Conservation (phyloP, 169 alveolate species). For the Amoebophrya sp. region DNA sequence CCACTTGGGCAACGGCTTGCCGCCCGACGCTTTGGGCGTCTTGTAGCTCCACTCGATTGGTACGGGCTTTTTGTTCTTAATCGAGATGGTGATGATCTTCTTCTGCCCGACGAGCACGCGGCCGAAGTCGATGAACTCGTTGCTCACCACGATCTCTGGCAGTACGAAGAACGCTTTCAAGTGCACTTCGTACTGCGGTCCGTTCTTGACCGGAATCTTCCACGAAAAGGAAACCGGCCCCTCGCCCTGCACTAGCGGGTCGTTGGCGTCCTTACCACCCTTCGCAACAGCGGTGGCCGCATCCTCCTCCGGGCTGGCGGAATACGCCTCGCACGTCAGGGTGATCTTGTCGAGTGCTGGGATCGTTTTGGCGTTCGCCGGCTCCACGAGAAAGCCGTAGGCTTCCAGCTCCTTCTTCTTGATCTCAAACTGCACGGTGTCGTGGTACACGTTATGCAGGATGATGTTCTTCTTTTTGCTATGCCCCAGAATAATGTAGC, state of each 20-base stretch:
- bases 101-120: slow-evolving; percentile 58
- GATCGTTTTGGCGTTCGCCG: slow-evolving; percentile 24
- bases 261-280: slow-evolving; percentile 36
- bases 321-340: neutral
- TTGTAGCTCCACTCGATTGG: slow-evolving; percentile 77
- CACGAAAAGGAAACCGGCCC: neutral
- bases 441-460: slow-evolving; percentile 52
- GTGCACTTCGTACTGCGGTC: slow-evolving; percentile 71
- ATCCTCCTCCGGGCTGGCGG: neutral
- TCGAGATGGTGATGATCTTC: slow-evolving; percentile 40
- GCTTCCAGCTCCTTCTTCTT: slow-evolving; percentile 44
- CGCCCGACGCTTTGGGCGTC: slow-evolving; percentile 62
- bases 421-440: slow-evolving; percentile 41
- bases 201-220: slow-evolving; percentile 63
- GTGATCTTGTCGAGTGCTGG: neutral
- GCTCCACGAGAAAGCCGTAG: slow-evolving; percentile 39
- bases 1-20: slow-evolving; percentile 52
- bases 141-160: slow-evolving; percentile 72
- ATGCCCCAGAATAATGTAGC: slow-evolving; percentile 70
- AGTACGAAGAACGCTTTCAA: slow-evolving; percentile 76
- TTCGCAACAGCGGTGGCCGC: slow-evolving; percentile 24
- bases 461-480: slow-evolving; percentile 57
- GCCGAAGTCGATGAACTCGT: slow-evolving; percentile 77
- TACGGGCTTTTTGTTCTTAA: slow-evolving; percentile 65
- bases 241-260: neutral